Evolutionary conservation across 805 yeast genomes (phyloP).

Genomic region (Jamesozyma spencerorum): DNA sequence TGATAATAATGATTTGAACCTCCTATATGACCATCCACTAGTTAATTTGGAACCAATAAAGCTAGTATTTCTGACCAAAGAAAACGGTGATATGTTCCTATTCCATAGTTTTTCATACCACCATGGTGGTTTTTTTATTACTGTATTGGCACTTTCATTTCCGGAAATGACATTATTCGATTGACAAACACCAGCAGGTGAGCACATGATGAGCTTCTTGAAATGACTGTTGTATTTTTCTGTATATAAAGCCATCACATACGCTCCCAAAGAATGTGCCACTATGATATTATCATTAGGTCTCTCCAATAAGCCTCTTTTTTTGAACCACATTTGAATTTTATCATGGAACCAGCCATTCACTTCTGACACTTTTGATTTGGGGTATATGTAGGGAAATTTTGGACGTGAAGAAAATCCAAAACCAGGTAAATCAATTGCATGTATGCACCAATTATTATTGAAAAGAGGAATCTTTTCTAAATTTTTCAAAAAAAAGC

Average conservation of each 20-base stretch:
- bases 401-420: constrained; percentile 81
- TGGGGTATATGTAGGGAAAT: constrained; percentile 36
- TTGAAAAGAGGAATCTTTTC: constrained; percentile 37
- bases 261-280: constrained; percentile 95
- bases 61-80: constrained; percentile 66
- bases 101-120: constrained; percentile 86
- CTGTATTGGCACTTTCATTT: constrained; percentile 21
- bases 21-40: constrained; percentile 79
- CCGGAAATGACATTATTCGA: constrained; percentile 3
- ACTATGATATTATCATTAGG: constrained; percentile 42
- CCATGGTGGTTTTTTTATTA: constrained; percentile 43
- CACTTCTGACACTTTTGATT: constrained; percentile 18
- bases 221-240: constrained; percentile 52
- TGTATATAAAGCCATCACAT: constrained; percentile 61
- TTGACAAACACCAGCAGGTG: constrained; percentile 73
- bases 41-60: constrained; percentile 78
- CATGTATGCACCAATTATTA: constrained; percentile 65
- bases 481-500: constrained; percentile 70
- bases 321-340: constrained; percentile 35
- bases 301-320: constrained; percentile 14
- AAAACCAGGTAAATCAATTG: constrained; percentile 82
- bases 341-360: constrained; percentile 42
- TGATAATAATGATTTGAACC: constrained; percentile 53
- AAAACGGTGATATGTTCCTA: constrained; percentile 75
- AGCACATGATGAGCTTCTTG: constrained; percentile 61